Evolutionary conservation across 768 basidiomycete species (phyloP), one percentile per base, ranked within the genome.

Genomic region (Tubosaeta sp.): DNA sequence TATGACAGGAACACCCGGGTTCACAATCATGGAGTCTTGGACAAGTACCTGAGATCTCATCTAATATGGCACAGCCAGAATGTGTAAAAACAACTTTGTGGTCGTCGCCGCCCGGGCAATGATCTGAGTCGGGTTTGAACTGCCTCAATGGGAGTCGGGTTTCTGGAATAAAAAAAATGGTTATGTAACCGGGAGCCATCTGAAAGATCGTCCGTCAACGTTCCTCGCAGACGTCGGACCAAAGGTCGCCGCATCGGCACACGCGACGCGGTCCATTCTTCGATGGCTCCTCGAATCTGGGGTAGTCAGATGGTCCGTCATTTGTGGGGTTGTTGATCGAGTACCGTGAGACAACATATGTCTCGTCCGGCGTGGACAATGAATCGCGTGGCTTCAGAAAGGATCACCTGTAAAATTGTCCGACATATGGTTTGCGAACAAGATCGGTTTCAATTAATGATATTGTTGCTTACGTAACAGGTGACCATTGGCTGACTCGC

Each of bases 211-310:
- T 19, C 26, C 45, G 46, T 38, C 49, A 29, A 25, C 25, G 31
- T 53, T 50, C 48, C 43, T 56, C 39, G 32, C 22, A 31, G 22
- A 44, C 22, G 32, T 43, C 32, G 41, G 46, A 7, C 27, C 37
- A 42, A 22, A 62, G 59, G 62, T 64, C 60, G 55, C 62, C 63
- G 62, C 63, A 64, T 65, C 62, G 63, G 41, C 44, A 33, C 63
- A 64, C 55, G 52, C 48, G 35, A 45, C 25, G 25, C 51, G 52
- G 50, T 33, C 35, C 17, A 33, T 44, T 34, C 45, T 17, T 13
- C 25, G 44, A 46, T 6, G n/a, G 6, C 39, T 34, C 22, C 42
- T 43, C 27, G 35, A 34, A 45, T 48, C 51, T 43, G 34, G 53
- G 35, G 45, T 26, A 49, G 38, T n/a, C 5, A 14, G 43, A 39